These are phyloP conservation scores for Capsicum rhomboideum DNA, from an alignment of 257 asterid species.

Conservation along the genomic window DNA sequence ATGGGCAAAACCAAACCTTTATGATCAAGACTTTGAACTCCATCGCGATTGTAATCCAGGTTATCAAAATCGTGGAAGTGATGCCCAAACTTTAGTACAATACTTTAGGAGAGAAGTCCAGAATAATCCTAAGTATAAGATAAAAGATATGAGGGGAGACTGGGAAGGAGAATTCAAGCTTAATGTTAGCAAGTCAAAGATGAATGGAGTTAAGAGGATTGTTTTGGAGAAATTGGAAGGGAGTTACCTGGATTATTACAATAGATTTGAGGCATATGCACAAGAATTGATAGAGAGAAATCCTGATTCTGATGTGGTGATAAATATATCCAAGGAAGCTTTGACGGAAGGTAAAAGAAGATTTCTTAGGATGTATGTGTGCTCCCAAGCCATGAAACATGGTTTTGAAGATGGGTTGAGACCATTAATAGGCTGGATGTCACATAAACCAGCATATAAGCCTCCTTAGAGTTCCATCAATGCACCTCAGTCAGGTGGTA, in stretches of 20 bases:
- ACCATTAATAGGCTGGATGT: neutral
- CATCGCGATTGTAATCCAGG: neutral
- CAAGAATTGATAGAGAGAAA: neutral
- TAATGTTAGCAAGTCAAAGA: neutral
- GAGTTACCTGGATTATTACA: neutral
- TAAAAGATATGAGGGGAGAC: neutral
- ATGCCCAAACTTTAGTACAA: neutral
- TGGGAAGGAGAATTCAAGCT: neutral
- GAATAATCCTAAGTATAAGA: neutral
- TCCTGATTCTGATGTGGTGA: neutral
- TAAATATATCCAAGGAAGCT: neutral
- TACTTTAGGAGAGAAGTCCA: neutral
- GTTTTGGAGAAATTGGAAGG: neutral
- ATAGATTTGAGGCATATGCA: neutral
- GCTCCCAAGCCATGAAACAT: neutral
- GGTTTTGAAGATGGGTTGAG: neutral
- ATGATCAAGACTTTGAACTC: neutral
- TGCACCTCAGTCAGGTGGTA: no score
- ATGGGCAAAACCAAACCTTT: neutral
- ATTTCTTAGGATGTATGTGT: neutral
- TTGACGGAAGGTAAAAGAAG: neutral
- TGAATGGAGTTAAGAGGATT: neutral
- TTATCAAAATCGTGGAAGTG: neutral
- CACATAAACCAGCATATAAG: no score
- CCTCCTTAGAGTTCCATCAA: no score